phyloP scores from a whole-genome alignment of 192 early-diverging fungal genomes.

The Phycomyces blakesleeanus region DNA sequence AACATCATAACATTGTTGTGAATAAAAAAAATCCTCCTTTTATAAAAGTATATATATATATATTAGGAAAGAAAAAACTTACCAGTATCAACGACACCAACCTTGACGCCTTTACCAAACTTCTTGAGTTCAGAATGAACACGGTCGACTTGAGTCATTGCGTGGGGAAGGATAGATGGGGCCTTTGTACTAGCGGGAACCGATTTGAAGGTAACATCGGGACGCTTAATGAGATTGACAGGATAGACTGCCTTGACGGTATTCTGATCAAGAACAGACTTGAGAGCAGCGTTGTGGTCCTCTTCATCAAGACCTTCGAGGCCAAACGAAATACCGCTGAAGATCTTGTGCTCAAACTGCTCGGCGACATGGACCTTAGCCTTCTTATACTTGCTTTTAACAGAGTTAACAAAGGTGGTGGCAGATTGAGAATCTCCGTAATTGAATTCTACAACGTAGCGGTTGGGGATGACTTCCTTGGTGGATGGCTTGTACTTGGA shows the following conservation, averaged over 20 bases:
- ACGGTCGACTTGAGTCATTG: constrained; percentile 49
- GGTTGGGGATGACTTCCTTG: not conserved
- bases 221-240: constrained; percentile 12
- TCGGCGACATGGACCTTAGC: constrained; percentile 7
- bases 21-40: no score
- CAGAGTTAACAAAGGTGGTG: constrained; percentile 6
- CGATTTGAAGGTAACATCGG: not conserved
- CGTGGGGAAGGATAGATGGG: constrained; percentile 34
- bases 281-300: not conserved
- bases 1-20: no score
- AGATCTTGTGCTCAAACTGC: constrained; percentile 12
- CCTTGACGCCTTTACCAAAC: constrained; percentile 59
- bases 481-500: constrained; percentile 1
- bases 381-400: not conserved
- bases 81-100: constrained; percentile 69
- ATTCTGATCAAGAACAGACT: constrained; percentile 6
- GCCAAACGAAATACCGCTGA: constrained; percentile 22
- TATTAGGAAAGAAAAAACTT: not conserved
- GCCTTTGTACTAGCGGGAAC: not conserved
- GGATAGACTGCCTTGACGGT: constrained; percentile 22
- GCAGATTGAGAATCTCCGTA: not conserved
- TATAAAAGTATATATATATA: no score
- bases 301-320: not conserved
- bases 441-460: constrained; percentile 13
- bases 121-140: constrained; percentile 48